Evolutionary conservation across 1,284 basidiomycete genomes (phyloP).

Genomic region (Tylopilus sp.): DNA sequence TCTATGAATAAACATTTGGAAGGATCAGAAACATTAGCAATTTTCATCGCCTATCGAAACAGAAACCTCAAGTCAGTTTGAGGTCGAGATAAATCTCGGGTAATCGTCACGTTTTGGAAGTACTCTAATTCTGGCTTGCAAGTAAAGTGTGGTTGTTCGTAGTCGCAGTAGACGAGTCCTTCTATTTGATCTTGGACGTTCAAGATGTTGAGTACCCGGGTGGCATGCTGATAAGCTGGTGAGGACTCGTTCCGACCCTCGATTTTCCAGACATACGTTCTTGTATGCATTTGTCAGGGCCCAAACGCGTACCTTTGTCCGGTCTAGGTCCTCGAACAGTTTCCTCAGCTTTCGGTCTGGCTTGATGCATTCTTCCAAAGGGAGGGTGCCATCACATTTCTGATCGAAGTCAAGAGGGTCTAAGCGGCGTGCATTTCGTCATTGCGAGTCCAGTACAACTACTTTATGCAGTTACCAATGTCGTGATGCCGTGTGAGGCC

Average conservation of each 20-base stretch:
- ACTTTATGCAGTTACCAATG: conserved; percentile 51
- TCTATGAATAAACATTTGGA: conserved; percentile 73
- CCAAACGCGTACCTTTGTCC: conserved; percentile 76
- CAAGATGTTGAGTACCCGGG: conserved; percentile 74
- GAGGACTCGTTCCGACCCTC: conserved; percentile 1
- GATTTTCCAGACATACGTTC: conserved; percentile 47
- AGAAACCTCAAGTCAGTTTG: conserved; percentile 5
- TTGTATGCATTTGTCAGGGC: conserved; percentile 79
- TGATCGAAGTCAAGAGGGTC: conserved; percentile 86
- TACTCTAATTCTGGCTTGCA: conserved; percentile 82
- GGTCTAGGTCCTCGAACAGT: conserved; percentile 76
- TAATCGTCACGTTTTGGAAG: conserved; percentile 53
- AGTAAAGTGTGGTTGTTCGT: conserved; percentile 61
- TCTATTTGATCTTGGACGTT: conserved; percentile 74
- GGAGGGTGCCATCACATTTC: conserved; percentile 81
- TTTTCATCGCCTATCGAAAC: conserved; percentile 53
- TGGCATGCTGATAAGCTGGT: conserved; percentile 59
- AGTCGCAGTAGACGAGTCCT: conserved; percentile 80
- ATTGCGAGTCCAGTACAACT: not conserved
- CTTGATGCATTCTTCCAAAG: conserved; percentile 76
- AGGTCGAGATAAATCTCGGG: not conserved
- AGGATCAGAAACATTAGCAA: conserved; percentile 57
- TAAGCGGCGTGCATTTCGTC: conserved; percentile 26
- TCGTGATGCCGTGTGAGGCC: conserved; percentile 78
- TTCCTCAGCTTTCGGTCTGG: conserved; percentile 62